Percentiles rank a stretch among this genome's conserved stretches.
Conservation (phyloP, 2,329 filamentous ascomycete species). For the Volutella citrinella region DNA sequence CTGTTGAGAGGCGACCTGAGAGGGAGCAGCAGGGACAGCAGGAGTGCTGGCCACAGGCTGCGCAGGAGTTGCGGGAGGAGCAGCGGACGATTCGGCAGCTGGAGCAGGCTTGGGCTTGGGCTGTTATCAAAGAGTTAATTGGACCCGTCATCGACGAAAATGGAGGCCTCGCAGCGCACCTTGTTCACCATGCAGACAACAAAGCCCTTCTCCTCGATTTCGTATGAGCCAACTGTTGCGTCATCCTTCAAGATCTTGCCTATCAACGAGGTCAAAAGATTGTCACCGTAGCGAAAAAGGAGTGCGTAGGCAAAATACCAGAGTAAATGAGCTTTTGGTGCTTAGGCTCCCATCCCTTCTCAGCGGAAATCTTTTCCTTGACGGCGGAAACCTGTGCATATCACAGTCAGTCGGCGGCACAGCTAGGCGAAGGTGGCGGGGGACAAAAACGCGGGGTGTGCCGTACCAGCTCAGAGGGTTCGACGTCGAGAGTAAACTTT, state of each 20-base stretch:
- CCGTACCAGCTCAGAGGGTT: slow-evolving; percentile 88
- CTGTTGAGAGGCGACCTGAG: slow-evolving; percentile 42
- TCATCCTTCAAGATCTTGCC: slow-evolving; percentile 99
- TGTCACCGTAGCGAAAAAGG: slow-evolving; percentile 7
- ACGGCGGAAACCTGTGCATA: slow-evolving; percentile 71
- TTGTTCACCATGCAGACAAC: slow-evolving; percentile 98
- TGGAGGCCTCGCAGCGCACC: too few relatives aligned
- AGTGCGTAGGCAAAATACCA: slow-evolving; percentile 51
- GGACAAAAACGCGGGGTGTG: slow-evolving; percentile 30
- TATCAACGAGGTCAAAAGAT: slow-evolving; percentile 36
- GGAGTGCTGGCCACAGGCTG: slow-evolving; percentile 58
- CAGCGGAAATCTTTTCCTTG: slow-evolving; percentile 86
- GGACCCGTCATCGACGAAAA: too few relatives aligned
- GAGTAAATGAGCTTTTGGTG: slow-evolving; percentile 97
- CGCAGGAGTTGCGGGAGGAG: slow-evolving; percentile 57
- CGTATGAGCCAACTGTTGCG: slow-evolving; percentile 93
- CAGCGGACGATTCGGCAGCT: slow-evolving; percentile 55
- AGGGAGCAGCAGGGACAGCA: slow-evolving; percentile 45
- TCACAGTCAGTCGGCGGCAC: slow-evolving; percentile 10
- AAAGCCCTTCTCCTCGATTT: slow-evolving; percentile 99
- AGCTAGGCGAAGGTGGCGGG: slow-evolving; percentile 14
- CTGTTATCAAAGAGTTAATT: slow-evolving; percentile 25
- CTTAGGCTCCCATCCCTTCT: slow-evolving; percentile 92
- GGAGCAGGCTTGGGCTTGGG: slow-evolving; percentile 65
- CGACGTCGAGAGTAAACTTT: slow-evolving; percentile 94